Evolutionary conservation across 768 basidiomycete species (phyloP), one percentile per base, ranked within the genome.

Genomic region (Collybiopsis luxurians): DNA sequence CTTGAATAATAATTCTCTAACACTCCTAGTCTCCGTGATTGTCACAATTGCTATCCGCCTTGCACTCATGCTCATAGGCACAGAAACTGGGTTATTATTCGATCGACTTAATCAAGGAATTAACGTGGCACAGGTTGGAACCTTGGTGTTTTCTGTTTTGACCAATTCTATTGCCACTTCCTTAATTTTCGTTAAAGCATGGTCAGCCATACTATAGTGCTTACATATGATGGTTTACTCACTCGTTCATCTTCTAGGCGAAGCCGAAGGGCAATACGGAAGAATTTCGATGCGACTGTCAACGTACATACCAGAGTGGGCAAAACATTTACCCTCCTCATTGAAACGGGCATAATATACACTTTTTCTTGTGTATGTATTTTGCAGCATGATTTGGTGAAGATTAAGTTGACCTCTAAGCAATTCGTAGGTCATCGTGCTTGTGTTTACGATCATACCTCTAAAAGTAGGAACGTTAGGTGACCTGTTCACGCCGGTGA

Each of bases 101-200:
- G 58, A 27, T 42, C 44, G 36, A 23, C 7, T 63, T 3, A 21
- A 2, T 15, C 30, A 19, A 4, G 60, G 53, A 5, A 59, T 62
- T 40, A 23, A 63, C 34, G 28, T 53, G 21, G 44, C 59, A 7
- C 64, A 65, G 19, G 51, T 60, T 6, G 17, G 49, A 1, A 58
- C 15, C 3, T 13, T 63, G 3, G 42, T 36, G 4, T 21, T 57
- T 23, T 65, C 64, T 0, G 31, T 65, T 2, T 4, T 60, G n/a
- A 63, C 59, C 3, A 63, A 63, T 23, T 15, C 59, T 1, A n/a
- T 58, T 3, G 58, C 64, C 2, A 64, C 59, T 1, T 54, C 30
- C 13, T 50, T 60, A 13, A 56, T 63, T 2, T 49, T 30, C 1
- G 39, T 45, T 2, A 60, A 61, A 5, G 59, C 57, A 21, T 62